Percentiles rank a stretch among this genome's conserved stretches.
phyloP scores from a whole-genome alignment of 2,329 filamentous ascomycete genomes.

The Sphaceloma murrayae region DNA sequence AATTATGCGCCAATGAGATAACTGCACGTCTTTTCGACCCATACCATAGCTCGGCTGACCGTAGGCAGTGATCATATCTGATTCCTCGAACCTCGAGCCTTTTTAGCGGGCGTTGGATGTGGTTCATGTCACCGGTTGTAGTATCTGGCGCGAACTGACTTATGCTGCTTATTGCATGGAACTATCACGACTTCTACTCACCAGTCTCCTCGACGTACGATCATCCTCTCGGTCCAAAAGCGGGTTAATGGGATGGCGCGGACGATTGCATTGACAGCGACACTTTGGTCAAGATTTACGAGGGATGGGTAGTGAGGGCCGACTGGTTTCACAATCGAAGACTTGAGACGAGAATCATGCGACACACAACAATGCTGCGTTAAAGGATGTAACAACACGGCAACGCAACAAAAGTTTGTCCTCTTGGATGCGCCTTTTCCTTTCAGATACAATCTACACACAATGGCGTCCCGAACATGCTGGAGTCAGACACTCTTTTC shows the following conservation, averaged over 20 bases:
- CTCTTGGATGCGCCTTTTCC: conserved; percentile 8
- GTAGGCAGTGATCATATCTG: conserved; percentile 28
- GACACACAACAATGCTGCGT: too few relatives aligned
- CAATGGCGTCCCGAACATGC: conserved; percentile 8
- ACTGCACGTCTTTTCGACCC: conserved; percentile 18
- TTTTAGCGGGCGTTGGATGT: conserved; percentile 34
- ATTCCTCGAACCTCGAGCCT: conserved; percentile 32
- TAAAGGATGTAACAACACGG: conserved; percentile 14
- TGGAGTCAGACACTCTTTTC: conserved; percentile 10
- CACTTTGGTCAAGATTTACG: not conserved
- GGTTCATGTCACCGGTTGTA: conserved; percentile 22
- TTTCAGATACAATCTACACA: conserved; percentile 13
- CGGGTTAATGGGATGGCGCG: conserved; percentile 8
- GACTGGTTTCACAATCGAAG: conserved; percentile 13
- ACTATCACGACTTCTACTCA: conserved; percentile 15
- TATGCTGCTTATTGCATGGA: conserved; percentile 20
- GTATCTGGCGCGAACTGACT: conserved; percentile 19
- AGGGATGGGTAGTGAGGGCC: conserved; percentile 2
- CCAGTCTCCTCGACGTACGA: conserved; percentile 12
- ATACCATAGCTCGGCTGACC: conserved; percentile 16
- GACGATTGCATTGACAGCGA: conserved; percentile 5
- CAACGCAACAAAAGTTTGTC: not conserved
- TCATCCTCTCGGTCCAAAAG: conserved; percentile 6
- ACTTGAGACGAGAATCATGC: not conserved
- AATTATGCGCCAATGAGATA: conserved; percentile 62